Evolutionary conservation across 495 filamentous ascomycete species (phyloP).

Genomic region (Annulohypoxylon nitens): DNA sequence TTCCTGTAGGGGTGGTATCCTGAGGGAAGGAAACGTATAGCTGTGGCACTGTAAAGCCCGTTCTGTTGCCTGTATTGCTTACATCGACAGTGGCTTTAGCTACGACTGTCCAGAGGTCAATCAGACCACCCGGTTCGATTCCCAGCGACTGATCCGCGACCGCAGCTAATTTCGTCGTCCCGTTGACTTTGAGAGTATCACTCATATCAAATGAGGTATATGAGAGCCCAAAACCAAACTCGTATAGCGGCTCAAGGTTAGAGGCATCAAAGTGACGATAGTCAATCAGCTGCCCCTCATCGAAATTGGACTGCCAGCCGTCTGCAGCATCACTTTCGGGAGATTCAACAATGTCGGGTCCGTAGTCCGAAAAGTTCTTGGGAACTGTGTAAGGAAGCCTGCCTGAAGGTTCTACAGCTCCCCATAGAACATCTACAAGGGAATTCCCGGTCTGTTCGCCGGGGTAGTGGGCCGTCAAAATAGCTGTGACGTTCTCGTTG

Average conservation of each 20-base stretch:
- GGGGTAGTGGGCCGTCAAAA: conserved; percentile 64
- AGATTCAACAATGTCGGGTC: conserved; percentile 22
- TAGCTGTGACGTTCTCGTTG: conserved; percentile 65
- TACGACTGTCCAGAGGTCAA: conserved; percentile 62
- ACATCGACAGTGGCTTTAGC: conserved; percentile 53
- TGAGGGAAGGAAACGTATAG: conserved; percentile 65
- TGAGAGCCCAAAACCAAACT: conserved; percentile 72
- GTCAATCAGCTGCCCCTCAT: conserved; percentile 67
- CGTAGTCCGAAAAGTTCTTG: conserved; percentile 66
- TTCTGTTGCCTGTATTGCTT: not conserved
- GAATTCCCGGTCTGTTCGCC: conserved; percentile 65
- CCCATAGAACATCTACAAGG: conserved; percentile 65
- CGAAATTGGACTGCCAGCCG: conserved; percentile 64
- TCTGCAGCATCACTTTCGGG: conserved; percentile 25
- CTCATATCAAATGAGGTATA: conserved; percentile 68
- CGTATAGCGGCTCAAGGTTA: conserved; percentile 68
- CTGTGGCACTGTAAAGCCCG: conserved; percentile 60
- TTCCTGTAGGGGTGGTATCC: conserved; percentile 25
- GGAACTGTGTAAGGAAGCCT: conserved; percentile 72
- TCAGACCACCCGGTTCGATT: conserved; percentile 62
- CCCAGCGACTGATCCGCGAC: conserved; percentile 39
- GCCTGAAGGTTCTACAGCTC: conserved; percentile 64
- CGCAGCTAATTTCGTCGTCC: not conserved
- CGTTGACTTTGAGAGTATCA: not conserved
- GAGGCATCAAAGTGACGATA: conserved; percentile 68